Evolutionary conservation across 371 early-diverging fungal species (phyloP).

Genomic region (Chytridiales sp.): DNA sequence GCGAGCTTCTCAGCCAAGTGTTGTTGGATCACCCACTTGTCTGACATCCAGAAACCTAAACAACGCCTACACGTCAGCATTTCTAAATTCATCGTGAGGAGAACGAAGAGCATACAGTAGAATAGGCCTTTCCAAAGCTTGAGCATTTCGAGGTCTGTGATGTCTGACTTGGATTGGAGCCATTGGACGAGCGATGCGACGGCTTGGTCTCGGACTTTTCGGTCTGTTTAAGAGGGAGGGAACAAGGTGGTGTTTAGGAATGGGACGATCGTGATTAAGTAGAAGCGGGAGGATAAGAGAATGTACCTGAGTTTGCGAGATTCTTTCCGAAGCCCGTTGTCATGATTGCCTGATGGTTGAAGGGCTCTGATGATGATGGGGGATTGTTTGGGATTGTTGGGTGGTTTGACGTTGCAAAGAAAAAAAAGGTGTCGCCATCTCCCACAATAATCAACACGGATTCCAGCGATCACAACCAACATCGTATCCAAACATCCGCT

Average conservation of each 20-base stretch:
- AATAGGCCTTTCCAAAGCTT: constrained; percentile 94
- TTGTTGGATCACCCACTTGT: constrained; percentile 89
- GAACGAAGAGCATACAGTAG: constrained; percentile 74
- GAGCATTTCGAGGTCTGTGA: constrained; percentile 67
- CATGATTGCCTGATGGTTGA: too few species aligned
- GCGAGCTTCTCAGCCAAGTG: constrained; percentile 79
- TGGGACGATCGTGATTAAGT: background rate
- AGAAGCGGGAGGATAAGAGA: background rate
- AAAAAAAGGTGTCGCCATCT: constrained; percentile 10
- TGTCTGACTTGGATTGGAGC: constrained; percentile 51
- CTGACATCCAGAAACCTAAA: constrained; percentile 92
- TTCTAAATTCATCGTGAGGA: background rate
- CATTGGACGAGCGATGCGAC: constrained; percentile 65
- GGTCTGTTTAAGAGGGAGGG: constrained; percentile 54
- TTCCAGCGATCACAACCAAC: too few species aligned
- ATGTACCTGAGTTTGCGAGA: constrained; percentile 61
- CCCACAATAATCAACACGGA: too few species aligned
- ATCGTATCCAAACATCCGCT: too few species aligned
- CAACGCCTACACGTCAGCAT: background rate
- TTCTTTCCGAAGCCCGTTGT: constrained; percentile 56
- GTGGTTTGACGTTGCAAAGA: background rate
- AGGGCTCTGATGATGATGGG: background rate
- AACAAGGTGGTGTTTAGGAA: background rate
- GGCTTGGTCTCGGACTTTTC: constrained; percentile 81
- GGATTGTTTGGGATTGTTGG: background rate